phyloP scores from a whole-genome alignment of 169 alveolate genomes.

The Plasmodium relictum region DNA sequence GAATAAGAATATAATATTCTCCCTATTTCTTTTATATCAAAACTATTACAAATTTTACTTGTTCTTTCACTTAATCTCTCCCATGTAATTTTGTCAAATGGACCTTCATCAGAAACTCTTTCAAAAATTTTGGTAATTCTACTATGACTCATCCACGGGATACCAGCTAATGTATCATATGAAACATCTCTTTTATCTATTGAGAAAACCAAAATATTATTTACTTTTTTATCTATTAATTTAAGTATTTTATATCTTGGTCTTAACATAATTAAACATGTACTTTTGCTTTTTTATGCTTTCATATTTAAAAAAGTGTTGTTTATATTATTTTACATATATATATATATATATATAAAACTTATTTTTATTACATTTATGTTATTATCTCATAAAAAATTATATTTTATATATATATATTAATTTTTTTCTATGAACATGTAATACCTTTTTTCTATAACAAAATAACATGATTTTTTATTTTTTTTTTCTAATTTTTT shows the following conservation, averaged over 20 bases:
- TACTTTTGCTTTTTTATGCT: not conserved
- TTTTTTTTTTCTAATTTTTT: too few relatives aligned
- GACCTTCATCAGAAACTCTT: constrained; percentile 65
- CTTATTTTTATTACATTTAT: too few relatives aligned
- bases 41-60: constrained; percentile 34
- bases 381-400: too few relatives aligned
- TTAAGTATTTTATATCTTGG: not conserved
- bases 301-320: not conserved
- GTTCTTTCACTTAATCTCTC: constrained; percentile 60
- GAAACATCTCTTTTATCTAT: constrained; percentile 42
- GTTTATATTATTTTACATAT: too few relatives aligned
- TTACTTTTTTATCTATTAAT: not conserved
- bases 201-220: not conserved
- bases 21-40: constrained; percentile 58
- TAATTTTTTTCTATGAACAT: too few relatives aligned
- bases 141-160: constrained; percentile 77
- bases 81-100: constrained; percentile 74
- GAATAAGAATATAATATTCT: constrained; percentile 65
- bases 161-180: constrained; percentile 69
- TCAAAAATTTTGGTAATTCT: constrained; percentile 62
- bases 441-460: too few relatives aligned
- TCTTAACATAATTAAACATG: constrained; percentile 1
- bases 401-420: too few relatives aligned
- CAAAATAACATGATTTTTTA: too few relatives aligned
- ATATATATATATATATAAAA: not conserved